Evolutionary conservation across 2,329 filamentous ascomycete species (phyloP).

Genomic region (Aureobasidium sp.): DNA sequence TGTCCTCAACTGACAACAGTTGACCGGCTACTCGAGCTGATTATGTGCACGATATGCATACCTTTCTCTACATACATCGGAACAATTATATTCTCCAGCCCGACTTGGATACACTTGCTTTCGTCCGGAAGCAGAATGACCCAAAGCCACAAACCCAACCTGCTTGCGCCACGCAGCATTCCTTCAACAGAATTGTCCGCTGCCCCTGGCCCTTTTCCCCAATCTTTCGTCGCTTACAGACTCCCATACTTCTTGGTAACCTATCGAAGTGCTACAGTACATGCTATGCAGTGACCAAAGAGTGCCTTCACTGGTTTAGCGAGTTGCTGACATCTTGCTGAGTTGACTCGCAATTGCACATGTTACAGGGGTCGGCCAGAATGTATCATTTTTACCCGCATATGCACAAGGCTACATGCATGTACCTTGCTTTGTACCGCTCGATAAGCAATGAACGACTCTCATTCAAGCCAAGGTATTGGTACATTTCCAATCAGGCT

Average conservation of each 20-base stretch:
- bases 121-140: background rate
- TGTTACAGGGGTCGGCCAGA: background rate
- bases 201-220: background rate
- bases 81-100: background rate
- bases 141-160: background rate
- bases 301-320: background rate
- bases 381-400: conserved; percentile 1
- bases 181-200: background rate
- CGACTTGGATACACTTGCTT: background rate
- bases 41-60: conserved; percentile 1
- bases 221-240: background rate
- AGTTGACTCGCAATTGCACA: background rate
- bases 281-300: background rate
- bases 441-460: background rate
- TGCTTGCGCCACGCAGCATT: conserved; percentile 7
- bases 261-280: background rate
- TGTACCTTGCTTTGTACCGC: background rate
- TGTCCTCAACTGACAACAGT: background rate
- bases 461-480: background rate
- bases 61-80: background rate
- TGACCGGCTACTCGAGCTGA: background rate
- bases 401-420: conserved; percentile 9
- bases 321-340: background rate
- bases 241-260: background rate
- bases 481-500: background rate